Base-by-base conservation (phyloP, 1,284 basidiomycete genomes). In the Ustilago shanxiensis region DNA sequence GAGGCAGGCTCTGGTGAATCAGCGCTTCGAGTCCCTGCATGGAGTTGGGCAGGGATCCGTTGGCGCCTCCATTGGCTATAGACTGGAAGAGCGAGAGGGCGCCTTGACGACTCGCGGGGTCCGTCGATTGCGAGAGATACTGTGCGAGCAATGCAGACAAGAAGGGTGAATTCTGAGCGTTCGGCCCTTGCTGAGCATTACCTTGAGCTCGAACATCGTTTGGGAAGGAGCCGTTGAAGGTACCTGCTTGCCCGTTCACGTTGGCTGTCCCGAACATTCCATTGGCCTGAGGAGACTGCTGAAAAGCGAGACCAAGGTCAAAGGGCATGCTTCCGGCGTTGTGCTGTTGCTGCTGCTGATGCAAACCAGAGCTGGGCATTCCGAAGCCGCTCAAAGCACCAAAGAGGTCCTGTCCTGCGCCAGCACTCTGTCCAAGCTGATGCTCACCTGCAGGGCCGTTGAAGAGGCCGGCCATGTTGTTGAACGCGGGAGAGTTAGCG, bases 111-210 rank as follows among this genome's bases (percentile, higher is more conserved):
- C 57, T 61, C 7, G 73, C 52, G 0, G 60, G 49, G 35, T 71
- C 68, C 16, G 57, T 56, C 2, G 61, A 39, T 14, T 75, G 77
- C 39, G 74, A 77, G 22, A 77, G 69, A 20, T 77, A 76, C 50
- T 77, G 77, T 13, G 66, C 72, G 5, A 75, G 72, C 49, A 80
- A 66, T 10, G 66, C 70, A 18, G 66, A 63, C 41, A 78, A 50
- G 57, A 72, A 58, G 3, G 68, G 58, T 20, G 67, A 61, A 20
- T 53, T 65, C 22, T 65, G 59, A 22, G 63, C 35, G 49, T 50
- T 31, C 33, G 54, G 13, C 3, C 54, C 60, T 24, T 54, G 66
- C 41, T 64, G 63, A 11, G 39, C 51, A 5, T 39, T 47, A 2
- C 22, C 63, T 44, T 65, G 63, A 16, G 37, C 47, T 16, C 57